These are phyloP conservation scores for Adiantum capillusveneris DNA, from an alignment of 75 land plant species.

Conservation along the genomic window DNA sequence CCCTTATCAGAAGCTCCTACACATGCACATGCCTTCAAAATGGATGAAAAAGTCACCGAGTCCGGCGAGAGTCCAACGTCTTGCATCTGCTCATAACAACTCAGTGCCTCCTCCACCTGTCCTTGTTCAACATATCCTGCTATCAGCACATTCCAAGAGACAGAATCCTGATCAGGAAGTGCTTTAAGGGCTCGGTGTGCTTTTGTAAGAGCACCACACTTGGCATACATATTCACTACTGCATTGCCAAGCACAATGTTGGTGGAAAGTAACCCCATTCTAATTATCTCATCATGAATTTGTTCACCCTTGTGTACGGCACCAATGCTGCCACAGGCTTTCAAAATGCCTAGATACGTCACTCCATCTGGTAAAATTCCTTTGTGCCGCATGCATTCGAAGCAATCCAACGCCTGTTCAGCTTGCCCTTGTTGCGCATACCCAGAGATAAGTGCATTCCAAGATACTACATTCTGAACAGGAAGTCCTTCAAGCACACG, in stretches of 20 bases:
- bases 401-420: constrained; percentile 14
- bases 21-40: constrained; percentile 11
- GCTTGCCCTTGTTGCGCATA: constrained; percentile 13
- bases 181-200: constrained; percentile 13
- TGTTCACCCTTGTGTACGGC: constrained; percentile 6
- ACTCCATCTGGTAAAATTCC: constrained; percentile 23
- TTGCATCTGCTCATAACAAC: constrained; percentile 26
- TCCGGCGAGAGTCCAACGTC: constrained; percentile 9
- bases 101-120: constrained; percentile 13
- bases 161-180: constrained; percentile 3
- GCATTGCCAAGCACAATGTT: constrained; percentile 13
- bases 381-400: constrained; percentile 7
- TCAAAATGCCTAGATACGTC: constrained; percentile 13
- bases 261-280: constrained; percentile 11
- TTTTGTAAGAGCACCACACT: constrained; percentile 13
- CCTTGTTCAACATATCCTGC: background rate
- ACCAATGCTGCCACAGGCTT: constrained; percentile 22
- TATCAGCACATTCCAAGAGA: constrained; percentile 12
- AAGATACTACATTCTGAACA: constrained; percentile 13
- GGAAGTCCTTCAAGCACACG: constrained; percentile 18
- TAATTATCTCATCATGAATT: constrained; percentile 15
- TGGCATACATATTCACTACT: constrained; percentile 24
- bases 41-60: background rate
- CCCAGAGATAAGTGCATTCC: constrained; percentile 30
- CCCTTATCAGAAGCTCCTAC: constrained; percentile 11